These are phyloP conservation scores for Nissolia schottii DNA, from an alignment of 306 rosid species.

Conservation along the genomic window DNA sequence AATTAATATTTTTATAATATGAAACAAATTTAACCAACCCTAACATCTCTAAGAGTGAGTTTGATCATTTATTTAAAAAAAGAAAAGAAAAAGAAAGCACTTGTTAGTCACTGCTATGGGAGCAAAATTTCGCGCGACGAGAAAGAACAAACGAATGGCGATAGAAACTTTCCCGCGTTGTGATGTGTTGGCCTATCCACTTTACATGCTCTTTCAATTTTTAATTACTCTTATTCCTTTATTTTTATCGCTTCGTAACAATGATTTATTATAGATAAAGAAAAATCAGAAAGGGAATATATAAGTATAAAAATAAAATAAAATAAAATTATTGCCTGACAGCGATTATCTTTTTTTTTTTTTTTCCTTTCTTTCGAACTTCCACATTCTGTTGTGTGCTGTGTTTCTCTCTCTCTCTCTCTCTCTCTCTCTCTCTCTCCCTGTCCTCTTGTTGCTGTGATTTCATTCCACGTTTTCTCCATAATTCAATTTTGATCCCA, in stretches of 20 bases:
- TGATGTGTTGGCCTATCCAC: not conserved
- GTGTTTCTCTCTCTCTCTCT: not conserved
- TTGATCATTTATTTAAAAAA: no score
- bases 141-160: not conserved
- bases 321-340: not conserved
- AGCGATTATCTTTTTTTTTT: slow-evolving; percentile 1
- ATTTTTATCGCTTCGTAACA: not conserved
- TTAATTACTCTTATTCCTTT: not conserved
- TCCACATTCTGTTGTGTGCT: slow-evolving; percentile 15
- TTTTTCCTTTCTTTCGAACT: slow-evolving; percentile 10
- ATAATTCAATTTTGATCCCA: not conserved
- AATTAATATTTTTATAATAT: no score
- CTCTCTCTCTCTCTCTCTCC: not conserved
- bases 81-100: not conserved
- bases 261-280: not conserved
- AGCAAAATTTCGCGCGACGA: not conserved
- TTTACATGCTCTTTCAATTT: not conserved
- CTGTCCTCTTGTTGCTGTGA: not conserved
- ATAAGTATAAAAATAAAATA: not conserved
- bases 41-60: no score
- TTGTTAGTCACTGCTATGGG: not conserved
- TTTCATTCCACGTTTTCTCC: not conserved
- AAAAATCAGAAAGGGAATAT: not conserved
- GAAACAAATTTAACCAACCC: no score
- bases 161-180: not conserved